Evolutionary conservation across 441 rosid genomes (phyloP), one percentile per base, ranked within the genome.

Genomic region (Arabidopsis hybrid): DNA sequence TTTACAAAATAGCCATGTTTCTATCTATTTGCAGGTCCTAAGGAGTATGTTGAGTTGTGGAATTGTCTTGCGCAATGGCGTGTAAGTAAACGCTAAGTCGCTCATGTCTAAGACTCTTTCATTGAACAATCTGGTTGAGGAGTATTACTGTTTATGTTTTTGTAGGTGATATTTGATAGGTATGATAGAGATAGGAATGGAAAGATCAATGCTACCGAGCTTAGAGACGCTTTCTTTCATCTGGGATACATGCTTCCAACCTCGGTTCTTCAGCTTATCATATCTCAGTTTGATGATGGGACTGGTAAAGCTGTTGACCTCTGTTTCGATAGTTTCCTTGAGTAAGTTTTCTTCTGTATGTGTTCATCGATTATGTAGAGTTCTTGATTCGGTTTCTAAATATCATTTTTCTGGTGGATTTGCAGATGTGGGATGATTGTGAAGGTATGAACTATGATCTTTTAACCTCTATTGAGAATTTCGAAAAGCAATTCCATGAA

Each of bases 391-490:
- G 6, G 4, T 12, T 53, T 51, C 31, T 32, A 18, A 26, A 21
- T 49, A 49, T 73, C 51, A 21, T 76, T 21, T 57, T 63, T 65
- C 5, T 32, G 38, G 57, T 78, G 60, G 62, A 78, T 63, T 17
- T 75, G 85, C 88, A 91, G 95, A 67, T 89, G 89, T 11, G 90
- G 89, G 68, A 75, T 88, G 89, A 85, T 88, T 78, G 76, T 90
- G 14, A 88, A 87, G 95, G 95, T 88, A 68, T 65, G 80, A 52
- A 77, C 60, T 46, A 18, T 71, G 69, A 58, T 55, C 26, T 18
- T 21, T 38, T 32, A 63, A 42, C 12, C 38, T 40, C 6, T 5
- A 6, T 34, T 18, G 17, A 17, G 21, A 11, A 50, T 65, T 72
- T 9, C 1, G 10, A 18, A n/a, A 29, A 55, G 31, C 43, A 17